phyloP scores from a whole-genome alignment of 2,329 filamentous ascomycete species.

The Aspergillus sp. region DNA sequence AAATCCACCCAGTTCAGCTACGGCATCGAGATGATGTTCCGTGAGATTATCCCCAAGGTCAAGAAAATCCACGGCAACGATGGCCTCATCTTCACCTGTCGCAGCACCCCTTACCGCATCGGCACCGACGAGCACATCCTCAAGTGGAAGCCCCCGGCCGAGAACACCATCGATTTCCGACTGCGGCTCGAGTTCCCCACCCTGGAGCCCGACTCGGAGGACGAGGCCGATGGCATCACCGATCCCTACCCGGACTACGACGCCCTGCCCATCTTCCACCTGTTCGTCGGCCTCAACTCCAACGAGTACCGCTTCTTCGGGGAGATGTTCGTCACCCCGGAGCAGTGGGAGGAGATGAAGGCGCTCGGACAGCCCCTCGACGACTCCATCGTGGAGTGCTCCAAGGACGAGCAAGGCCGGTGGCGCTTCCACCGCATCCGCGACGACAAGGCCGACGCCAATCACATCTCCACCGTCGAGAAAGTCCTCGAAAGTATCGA shows the following conservation, averaged over 20 bases:
- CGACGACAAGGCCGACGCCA: conserved; percentile 89
- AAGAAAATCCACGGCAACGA: conserved; percentile 81
- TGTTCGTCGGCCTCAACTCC: conserved; percentile 69
- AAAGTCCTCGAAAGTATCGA: conserved; percentile 89
- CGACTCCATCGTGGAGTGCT: conserved; percentile 87
- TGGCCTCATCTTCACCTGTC: conserved; percentile 96
- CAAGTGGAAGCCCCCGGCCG: conserved; percentile 95
- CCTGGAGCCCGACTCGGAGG: conserved; percentile 65
- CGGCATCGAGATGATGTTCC: conserved; percentile 89
- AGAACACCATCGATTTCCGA: conserved; percentile 93
- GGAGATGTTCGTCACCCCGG: conserved; percentile 66
- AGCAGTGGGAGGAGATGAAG: conserved; percentile 85
- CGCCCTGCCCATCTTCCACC: conserved; percentile 68
- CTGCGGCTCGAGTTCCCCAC: conserved; percentile 73
- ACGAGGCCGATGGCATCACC: conserved; percentile 65
- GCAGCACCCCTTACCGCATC: conserved; percentile 78
- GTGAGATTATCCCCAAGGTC: conserved; percentile 75
- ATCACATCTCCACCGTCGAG: conserved; percentile 79
- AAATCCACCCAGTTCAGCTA: conserved; percentile 91
- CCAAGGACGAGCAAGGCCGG: conserved; percentile 68
- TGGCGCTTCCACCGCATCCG: conserved; percentile 90
- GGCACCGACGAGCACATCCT: conserved; percentile 92
- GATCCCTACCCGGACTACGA: conserved; percentile 76
- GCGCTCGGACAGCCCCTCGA: conserved; percentile 71
- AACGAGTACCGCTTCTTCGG: conserved; percentile 65